These are phyloP conservation scores for Colletotrichum endophyticum DNA, from an alignment of 2,329 filamentous ascomycete species.

Conservation along the genomic window DNA sequence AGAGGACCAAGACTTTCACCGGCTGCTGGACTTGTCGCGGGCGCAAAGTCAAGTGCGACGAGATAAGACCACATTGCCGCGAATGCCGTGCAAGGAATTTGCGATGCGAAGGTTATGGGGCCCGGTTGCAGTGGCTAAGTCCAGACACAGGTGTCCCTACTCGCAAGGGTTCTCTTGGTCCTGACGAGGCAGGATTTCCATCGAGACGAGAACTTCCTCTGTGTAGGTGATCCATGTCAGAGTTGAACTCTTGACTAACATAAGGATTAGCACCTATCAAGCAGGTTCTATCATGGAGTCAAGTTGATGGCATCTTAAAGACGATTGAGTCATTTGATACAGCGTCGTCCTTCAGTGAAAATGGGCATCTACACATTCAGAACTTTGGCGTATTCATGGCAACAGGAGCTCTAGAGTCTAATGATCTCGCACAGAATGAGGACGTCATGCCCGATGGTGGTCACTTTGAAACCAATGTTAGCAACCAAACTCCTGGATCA, in stretches of 20 bases:
- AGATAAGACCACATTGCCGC: slow-evolving; percentile 31
- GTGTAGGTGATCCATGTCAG: background rate
- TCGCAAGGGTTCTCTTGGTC: background rate
- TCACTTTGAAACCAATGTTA: background rate
- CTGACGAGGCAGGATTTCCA: background rate
- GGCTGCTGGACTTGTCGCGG: slow-evolving; percentile 42
- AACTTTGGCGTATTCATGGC: background rate
- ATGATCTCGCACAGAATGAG: fast-evolving
- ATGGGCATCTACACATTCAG: background rate
- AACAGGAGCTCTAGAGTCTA: background rate
- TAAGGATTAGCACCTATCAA: background rate
- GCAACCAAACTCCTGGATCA: background rate
- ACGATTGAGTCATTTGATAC: background rate
- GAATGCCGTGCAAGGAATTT: slow-evolving; percentile 31
- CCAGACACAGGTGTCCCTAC: background rate
- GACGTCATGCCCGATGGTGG: too few species aligned
- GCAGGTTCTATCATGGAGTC: background rate
- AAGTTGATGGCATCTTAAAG: background rate
- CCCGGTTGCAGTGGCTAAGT: slow-evolving; percentile 32
- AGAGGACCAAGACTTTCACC: slow-evolving; percentile 31
- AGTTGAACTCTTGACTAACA: background rate
- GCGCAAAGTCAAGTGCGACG: slow-evolving; percentile 39
- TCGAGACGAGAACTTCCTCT: background rate
- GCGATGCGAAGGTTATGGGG: slow-evolving; percentile 34
- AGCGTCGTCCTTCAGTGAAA: background rate